Conservation (phyloP, 2,329 filamentous ascomycete species). For the Pseudomassariella vexata region DNA sequence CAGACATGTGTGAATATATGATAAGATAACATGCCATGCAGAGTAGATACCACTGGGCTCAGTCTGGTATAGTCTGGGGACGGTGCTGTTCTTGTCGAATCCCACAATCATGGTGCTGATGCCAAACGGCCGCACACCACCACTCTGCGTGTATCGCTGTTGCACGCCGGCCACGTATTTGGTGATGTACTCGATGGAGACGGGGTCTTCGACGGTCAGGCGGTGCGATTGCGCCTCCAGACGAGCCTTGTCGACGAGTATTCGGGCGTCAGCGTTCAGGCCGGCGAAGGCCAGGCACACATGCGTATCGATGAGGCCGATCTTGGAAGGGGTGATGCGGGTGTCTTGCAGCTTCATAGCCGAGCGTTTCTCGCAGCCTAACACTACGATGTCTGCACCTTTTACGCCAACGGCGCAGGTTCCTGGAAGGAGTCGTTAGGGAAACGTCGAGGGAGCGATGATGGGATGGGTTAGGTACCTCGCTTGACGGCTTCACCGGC, state of each 20-base stretch:
- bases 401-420: conserved; percentile 98
- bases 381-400: conserved; percentile 86
- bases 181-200: conserved; percentile 98
- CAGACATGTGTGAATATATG: conserved; percentile 9
- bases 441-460: conserved; percentile 11
- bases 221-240: conserved; percentile 97
- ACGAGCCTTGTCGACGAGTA: conserved; percentile 95
- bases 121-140: conserved; percentile 96
- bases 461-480: conserved; percentile 50
- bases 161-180: conserved; percentile 98
- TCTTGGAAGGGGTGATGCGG: conserved; percentile 97
- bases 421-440: conserved; percentile 57
- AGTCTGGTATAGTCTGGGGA: conserved; percentile 90
- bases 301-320: conserved; percentile 91
- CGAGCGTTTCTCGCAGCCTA: conserved; percentile 97
- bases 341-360: conserved; percentile 99
- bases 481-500: conserved; percentile 97
- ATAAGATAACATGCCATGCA: conserved; percentile 65
- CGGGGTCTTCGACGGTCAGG: conserved; percentile 93
- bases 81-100: conserved; percentile 90
- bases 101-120: conserved; percentile 97
- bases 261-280: conserved; percentile 94
- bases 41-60: conserved; percentile 99
- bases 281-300: conserved; percentile 96
- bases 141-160: conserved; percentile 97